Conservation (phyloP, 352 stramenopile species). For the Halophytophthora polymorphica region DNA sequence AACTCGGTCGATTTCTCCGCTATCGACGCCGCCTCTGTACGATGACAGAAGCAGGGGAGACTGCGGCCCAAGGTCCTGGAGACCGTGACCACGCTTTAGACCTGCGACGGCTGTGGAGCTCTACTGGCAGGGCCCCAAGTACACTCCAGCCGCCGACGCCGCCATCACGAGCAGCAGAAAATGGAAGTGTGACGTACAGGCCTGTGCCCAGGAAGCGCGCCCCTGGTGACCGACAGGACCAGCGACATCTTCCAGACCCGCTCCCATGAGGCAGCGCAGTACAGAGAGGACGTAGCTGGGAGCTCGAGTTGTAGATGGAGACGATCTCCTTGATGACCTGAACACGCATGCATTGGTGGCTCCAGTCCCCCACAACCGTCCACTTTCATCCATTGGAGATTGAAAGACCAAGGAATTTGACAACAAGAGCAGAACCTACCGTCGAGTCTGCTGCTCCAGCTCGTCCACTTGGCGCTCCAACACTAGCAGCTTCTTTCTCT, state of each 20-base stretch:
- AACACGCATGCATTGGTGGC: too few relatives aligned
- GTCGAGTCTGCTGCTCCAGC: slow-evolving; percentile 14
- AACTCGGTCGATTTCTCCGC: slow-evolving; percentile 41
- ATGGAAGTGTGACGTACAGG: slow-evolving; percentile 19
- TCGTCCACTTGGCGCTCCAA: slow-evolving; percentile 15
- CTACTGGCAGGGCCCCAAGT: slow-evolving; percentile 80
- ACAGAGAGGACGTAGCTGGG: too few relatives aligned
- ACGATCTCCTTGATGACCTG: too few relatives aligned
- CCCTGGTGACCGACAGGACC: slow-evolving; percentile 6
- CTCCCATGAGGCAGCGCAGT: too few relatives aligned
- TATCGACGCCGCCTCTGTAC: slow-evolving; percentile 25
- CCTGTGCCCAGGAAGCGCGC: slow-evolving; percentile 18
- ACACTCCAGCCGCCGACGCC: slow-evolving; percentile 26
- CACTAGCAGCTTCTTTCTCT: slow-evolving; percentile 18
- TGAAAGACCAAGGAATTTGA: too few relatives aligned
- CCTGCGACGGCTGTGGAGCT: slow-evolving; percentile 53
- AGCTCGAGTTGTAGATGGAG: too few relatives aligned
- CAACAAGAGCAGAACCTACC: too few relatives aligned
- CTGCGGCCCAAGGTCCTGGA: slow-evolving; percentile 28
- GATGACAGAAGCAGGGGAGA: slow-evolving; percentile 21
- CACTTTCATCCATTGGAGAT: too few relatives aligned
- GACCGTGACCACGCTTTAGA: slow-evolving; percentile 39
- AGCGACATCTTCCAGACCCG: slow-evolving; percentile 15
- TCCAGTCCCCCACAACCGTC: too few relatives aligned
- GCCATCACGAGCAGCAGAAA: neutral